Base-by-base conservation (phyloP, 2,329 filamentous ascomycete genomes). In the Phaeosphaeriaceae sp. region DNA sequence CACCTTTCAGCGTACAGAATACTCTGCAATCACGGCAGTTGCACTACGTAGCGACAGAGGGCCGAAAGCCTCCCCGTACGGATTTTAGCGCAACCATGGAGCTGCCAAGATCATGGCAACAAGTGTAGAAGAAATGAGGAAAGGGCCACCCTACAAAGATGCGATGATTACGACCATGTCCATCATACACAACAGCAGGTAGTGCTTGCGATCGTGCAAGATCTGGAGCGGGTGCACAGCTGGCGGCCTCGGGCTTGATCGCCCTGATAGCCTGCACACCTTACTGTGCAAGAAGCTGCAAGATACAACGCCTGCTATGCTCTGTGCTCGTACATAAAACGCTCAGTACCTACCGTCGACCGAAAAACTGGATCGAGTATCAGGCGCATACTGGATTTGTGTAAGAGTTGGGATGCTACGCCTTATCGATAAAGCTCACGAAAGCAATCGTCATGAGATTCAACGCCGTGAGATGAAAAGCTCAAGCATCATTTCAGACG, bases 351-450 rank as follows among this genome's bases (percentile, higher is more conserved):
- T 17, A 40, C 35, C 15, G 15, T n/a, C 35, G 6, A 40, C 4
- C 17, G 35, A n/a, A n/a, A 17, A 13, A 4, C 15, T 15, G 17
- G 6, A 40, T 40, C 3, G n/a, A 40, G 15, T 15, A n/a, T n/a
- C 4, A 3, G 15, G 35, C 15, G 35, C 35, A 23, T 40, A 11
- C 21, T 35, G 49, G 21, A 49, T 26, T 28, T 42, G 24, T 52
- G 17, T 21, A 58, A 60, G 52, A 61, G 61, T 52, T 47, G 55
- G 52, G 28, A 54, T 28, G 46, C 17, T 28, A 26, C 50, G 46
- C 51, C 60, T 60, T 63, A 61, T 65, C 60, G 60, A 63, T 65
- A 63, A 40, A 49, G 30, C 52, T 7, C 51, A 46, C 43, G 46
- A 44, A 35, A n/a, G n/a, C n/a, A n/a, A n/a, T n/a, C n/a, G n/a